A percentile compares a stretch with the other conserved stretches of the same genome.
phyloP scores from a whole-genome alignment of 78 protist genomes.

The Pigoraptor vietnamica region DNA sequence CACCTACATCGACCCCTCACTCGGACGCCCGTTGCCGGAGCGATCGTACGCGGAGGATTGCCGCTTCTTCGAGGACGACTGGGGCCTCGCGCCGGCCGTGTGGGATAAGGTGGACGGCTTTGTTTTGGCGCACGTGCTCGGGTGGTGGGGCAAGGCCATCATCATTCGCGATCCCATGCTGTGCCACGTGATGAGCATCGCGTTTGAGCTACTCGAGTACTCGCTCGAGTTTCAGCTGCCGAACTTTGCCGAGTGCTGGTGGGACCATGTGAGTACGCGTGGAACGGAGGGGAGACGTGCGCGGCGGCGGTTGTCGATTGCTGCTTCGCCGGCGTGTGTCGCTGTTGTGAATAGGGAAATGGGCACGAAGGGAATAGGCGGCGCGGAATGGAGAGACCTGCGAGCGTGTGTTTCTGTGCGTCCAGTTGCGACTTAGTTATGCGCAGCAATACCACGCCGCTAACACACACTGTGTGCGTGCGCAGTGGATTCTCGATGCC shows the following conservation, averaged over 20 bases:
- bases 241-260: conserved; percentile 90
- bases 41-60: conserved; percentile 73
- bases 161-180: conserved; percentile 55
- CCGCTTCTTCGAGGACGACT: conserved; percentile 54
- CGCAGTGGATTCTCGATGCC: conserved; percentile 51
- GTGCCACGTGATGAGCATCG: conserved; percentile 34
- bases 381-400: no score
- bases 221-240: conserved; percentile 65
- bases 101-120: conserved; percentile 51
- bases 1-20: conserved; percentile 49
- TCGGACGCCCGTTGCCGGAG: conserved; percentile 52
- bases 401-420: no score
- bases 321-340: not conserved
- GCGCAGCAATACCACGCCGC: no score
- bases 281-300: not conserved
- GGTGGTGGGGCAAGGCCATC: conserved; percentile 76
- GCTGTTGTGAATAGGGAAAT: no score
- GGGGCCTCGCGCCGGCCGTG: conserved; percentile 37
- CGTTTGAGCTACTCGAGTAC: conserved; percentile 75
- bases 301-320: no score
- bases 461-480: no score
- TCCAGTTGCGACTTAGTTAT: no score
- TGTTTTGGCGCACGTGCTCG: conserved; percentile 76
- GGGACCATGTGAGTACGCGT: conserved; percentile 70
- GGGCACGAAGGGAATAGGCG: no score